phyloP scores from a whole-genome alignment of 345 rosid genomes.

The Hypericum perforatum region DNA sequence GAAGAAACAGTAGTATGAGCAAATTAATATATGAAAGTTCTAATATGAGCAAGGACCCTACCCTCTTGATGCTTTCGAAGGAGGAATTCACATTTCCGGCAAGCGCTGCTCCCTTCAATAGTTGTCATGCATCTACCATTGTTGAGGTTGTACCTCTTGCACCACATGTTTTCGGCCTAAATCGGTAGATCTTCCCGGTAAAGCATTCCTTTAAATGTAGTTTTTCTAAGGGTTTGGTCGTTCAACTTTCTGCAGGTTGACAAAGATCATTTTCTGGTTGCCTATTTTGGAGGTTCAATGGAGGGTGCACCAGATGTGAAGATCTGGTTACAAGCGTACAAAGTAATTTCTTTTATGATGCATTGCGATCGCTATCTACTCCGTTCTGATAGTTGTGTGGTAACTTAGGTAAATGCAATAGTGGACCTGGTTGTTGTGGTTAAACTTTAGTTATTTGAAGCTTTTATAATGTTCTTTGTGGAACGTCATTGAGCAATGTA shows the following conservation, averaged over 20 bases:
- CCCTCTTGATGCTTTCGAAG: constrained; percentile 18
- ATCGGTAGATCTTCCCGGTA: background rate
- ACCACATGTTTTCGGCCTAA: background rate
- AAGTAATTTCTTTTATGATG: constrained; percentile 24
- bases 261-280: constrained; percentile 59
- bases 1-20: too few species aligned
- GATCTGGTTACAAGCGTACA: constrained; percentile 56
- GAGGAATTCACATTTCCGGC: constrained; percentile 63
- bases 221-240: background rate
- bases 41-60: constrained; percentile 24
- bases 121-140: constrained; percentile 88
- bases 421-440: too few species aligned
- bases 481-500: too few species aligned
- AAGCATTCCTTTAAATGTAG: background rate
- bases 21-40: constrained; percentile 10
- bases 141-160: constrained; percentile 49
- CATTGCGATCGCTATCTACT: background rate
- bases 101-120: constrained; percentile 66
- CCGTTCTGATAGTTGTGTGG: background rate
- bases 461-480: too few species aligned
- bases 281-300: constrained; percentile 51
- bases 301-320: constrained; percentile 66
- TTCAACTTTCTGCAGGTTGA: constrained; percentile 34
- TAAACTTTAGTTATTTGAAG: too few species aligned
- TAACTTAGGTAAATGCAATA: too few species aligned